phyloP scores from a whole-genome alignment of 345 rosid genomes.

The Syzygium jambos region DNA sequence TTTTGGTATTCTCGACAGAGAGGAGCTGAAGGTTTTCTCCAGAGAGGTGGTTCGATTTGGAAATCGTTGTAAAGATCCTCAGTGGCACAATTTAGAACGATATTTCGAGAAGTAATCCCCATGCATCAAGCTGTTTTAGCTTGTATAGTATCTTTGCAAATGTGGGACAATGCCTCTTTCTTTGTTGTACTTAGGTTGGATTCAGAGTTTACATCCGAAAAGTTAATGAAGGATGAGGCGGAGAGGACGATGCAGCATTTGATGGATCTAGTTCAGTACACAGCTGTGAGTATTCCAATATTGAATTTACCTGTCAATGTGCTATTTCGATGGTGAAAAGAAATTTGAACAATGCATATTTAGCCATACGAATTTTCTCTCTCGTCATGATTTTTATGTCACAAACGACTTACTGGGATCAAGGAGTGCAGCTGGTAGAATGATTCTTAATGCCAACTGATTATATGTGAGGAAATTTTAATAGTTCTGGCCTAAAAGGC shows the following conservation, averaged over 20 bases:
- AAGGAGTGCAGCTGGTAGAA: neutral
- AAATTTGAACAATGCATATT: neutral
- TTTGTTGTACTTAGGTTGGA: conserved; percentile 51
- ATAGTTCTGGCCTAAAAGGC: neutral
- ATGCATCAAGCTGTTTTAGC: conserved; percentile 10
- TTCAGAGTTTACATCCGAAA: conserved; percentile 63
- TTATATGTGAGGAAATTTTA: neutral
- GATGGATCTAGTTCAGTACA: conserved; percentile 72
- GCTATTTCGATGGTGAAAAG: neutral
- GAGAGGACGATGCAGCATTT: conserved; percentile 60
- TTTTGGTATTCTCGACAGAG: conserved; percentile 32
- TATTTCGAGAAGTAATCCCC: conserved; percentile 74
- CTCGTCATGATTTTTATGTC: neutral
- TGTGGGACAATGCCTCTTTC: conserved; percentile 8
- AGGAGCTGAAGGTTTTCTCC: conserved; percentile 76
- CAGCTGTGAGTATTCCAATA: conserved; percentile 59
- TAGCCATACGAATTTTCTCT: neutral
- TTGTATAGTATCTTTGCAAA: neutral
- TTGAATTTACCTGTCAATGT: neutral
- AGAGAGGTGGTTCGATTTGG: conserved; percentile 98
- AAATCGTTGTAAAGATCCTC: conserved; percentile 98
- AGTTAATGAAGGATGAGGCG: conserved; percentile 75
- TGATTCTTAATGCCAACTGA: neutral
- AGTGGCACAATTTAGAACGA: conserved; percentile 93
- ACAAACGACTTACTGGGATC: neutral